Conservation (phyloP, 257 asterid species). For the Solanum medicagineum region DNA sequence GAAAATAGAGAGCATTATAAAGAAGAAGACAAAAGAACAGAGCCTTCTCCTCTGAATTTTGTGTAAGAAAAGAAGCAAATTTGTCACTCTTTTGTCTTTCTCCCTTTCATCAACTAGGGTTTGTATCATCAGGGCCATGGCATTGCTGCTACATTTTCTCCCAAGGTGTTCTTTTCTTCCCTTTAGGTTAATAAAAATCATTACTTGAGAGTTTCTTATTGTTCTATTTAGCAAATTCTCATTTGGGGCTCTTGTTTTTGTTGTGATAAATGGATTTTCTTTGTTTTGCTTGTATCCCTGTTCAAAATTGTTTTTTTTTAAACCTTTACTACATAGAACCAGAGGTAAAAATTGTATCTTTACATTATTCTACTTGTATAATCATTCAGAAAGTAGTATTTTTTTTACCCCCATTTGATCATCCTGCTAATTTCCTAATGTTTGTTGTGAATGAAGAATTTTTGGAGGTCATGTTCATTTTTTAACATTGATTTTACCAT, state of each 20-base stretch:
- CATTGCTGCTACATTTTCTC: slow-evolving; percentile 9
- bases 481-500: not conserved
- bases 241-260: not conserved
- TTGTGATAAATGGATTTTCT: not conserved
- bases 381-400: not conserved
- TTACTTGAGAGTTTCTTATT: not conserved
- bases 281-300: not conserved
- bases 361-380: not conserved
- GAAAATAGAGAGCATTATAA: not conserved
- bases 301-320: not conserved
- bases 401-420: not conserved
- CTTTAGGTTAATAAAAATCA: slow-evolving; percentile 11
- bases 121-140: slow-evolving; percentile 9
- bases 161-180: slow-evolving; percentile 11
- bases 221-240: not conserved
- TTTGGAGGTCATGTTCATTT: not conserved
- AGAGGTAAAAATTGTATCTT: not conserved
- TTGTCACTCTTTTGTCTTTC: not conserved
- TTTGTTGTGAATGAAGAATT: not conserved
- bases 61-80: slow-evolving; percentile 6
- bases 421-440: not conserved
- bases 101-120: not conserved
- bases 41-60: not conserved
- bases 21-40: not conserved
- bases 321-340: not conserved